A percentile compares a stretch with the other conserved stretches of the same genome.
Conservation (phyloP, 225 moss, liverwort and hornwort species). For the Sphagnum tenellum region DNA sequence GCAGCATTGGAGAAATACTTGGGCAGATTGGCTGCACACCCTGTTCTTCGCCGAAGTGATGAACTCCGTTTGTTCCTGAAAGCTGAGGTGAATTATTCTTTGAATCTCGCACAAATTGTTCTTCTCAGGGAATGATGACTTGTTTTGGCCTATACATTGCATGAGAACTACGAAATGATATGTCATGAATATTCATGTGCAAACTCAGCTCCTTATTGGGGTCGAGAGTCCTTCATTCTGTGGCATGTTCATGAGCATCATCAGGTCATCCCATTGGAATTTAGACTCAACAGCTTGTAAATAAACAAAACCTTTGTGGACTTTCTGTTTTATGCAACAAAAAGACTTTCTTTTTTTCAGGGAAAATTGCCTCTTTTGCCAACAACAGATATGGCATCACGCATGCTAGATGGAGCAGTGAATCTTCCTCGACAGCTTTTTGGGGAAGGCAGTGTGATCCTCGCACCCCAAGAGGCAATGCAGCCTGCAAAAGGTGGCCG, state of each 20-base stretch:
- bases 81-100: constrained; percentile 22
- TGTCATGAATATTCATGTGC: no score
- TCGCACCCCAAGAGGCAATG: constrained; percentile 73
- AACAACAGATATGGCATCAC: constrained; percentile 83
- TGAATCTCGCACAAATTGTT: no score
- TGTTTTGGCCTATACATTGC: no score
- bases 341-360: constrained; percentile 17
- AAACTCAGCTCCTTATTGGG: no score
- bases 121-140: no score
- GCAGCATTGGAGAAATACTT: constrained; percentile 77
- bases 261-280: no score
- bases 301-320: no score
- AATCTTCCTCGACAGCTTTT: constrained; percentile 95
- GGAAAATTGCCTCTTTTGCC: constrained; percentile 80
- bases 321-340: no score
- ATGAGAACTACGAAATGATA: no score
- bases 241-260: no score
- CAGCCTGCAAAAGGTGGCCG: constrained; percentile 87
- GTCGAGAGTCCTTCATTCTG: no score
- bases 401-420: constrained; percentile 95
- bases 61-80: constrained; percentile 89
- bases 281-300: no score
- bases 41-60: constrained; percentile 74
- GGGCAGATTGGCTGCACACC: constrained; percentile 77
- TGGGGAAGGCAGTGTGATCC: constrained; percentile 68